Evolutionary conservation across 345 rosid genomes (phyloP), one percentile per base, ranked within the genome.

Genomic region (Brassica incana): DNA sequence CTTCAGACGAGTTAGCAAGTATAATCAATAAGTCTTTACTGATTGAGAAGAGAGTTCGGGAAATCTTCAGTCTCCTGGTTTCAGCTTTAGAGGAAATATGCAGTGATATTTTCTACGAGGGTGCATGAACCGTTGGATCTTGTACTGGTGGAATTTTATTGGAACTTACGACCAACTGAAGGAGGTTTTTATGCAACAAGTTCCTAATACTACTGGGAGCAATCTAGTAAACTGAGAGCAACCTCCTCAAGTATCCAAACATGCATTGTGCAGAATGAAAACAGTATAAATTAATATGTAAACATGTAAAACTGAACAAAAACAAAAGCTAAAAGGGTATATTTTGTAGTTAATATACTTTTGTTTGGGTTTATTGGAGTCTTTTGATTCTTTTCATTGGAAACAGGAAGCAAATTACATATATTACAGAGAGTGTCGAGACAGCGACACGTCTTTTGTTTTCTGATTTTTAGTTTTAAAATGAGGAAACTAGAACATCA

Each of bases 121-220:
- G 89, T 62, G 90, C 87, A 0, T 84, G 72, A 3, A 50, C 2
- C 2, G 83, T 86, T 5, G 92, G 92, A 0, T 40, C 97, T 14
- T 83, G 80, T 67, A 81, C 71, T 5, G 93, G 97, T 48, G 98
- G 94, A 20, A 70, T 91, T 0, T 90, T 90, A 67, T 89, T 97
- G 97, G 95, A 91, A 58, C 85, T 90, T 10, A 35, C 88, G 81
- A 80, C 83, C 62, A 78, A 87, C 88, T 80, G 86, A 81, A 89
- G 70, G 86, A 88, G 68, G 86, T 94, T 35, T 67, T 89, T 33
- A 72, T 90, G 68, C 81, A 85, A 65, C 78, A 86, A n/a, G 81
- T 77, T 73, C 83, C 83, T 63, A 87, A 90, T 52, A 88, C 94
- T 0, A 91, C 94, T 32, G 87, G 5, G 77, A 76, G 38, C 95